These are phyloP conservation scores for Neoscytalidium dimidiatum DNA, from an alignment of 2,329 filamentous ascomycete genomes.

Conservation along the genomic window DNA sequence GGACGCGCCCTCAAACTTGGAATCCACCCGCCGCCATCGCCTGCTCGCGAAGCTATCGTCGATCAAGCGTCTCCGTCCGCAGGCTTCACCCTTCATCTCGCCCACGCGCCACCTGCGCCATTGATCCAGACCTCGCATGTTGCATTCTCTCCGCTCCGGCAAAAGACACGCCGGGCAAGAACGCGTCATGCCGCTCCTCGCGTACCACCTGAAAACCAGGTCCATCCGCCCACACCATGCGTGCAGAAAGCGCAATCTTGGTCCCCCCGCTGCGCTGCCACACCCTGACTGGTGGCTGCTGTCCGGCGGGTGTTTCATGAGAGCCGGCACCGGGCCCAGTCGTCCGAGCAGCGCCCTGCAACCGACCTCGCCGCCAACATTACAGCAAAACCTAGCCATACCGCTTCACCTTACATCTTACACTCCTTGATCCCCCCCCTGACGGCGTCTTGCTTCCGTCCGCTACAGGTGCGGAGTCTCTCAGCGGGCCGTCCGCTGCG, in stretches of 20 bases:
- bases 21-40: not conserved
- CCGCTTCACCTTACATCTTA: no score
- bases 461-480: not conserved
- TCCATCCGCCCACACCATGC: not conserved
- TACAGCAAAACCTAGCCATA: not conserved
- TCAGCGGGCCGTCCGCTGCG: not conserved
- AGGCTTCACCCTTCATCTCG: conserved; percentile 5
- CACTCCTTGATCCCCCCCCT: no score
- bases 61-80: not conserved
- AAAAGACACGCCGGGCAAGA: not conserved
- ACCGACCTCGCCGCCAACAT: not conserved
- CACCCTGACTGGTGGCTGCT: not conserved
- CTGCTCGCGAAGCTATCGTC: not conserved
- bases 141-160: not conserved
- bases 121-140: not conserved
- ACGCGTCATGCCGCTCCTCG: not conserved
- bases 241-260: not conserved
- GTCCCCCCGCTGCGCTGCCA: not conserved
- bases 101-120: not conserved
- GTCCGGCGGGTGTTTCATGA: not conserved
- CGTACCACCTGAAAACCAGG: not conserved
- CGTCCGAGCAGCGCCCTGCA: not conserved
- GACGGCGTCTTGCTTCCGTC: no score
- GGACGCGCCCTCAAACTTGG: not conserved
- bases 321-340: not conserved